phyloP scores from a whole-genome alignment of 495 filamentous ascomycete species.

The Cercophora sp. region DNA sequence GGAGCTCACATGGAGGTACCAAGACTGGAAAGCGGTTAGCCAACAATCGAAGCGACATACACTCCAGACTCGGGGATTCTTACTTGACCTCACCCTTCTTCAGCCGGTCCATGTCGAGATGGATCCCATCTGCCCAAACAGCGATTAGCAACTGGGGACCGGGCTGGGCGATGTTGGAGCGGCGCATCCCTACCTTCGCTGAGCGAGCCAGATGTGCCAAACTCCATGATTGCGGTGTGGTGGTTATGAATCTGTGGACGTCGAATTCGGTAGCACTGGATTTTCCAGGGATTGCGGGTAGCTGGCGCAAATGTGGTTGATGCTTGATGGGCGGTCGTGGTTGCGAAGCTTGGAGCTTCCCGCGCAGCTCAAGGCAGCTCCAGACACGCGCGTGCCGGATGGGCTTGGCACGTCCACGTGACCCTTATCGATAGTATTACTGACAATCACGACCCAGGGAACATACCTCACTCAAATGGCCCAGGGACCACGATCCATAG shows the following conservation, averaged over 20 bases:
- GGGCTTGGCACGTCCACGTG: conserved; percentile 23
- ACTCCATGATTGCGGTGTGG: too few relatives aligned
- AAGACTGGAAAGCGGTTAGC: conserved; percentile 52
- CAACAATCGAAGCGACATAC: conserved; percentile 17
- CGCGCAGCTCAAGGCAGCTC: conserved; percentile 48
- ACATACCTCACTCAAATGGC: too few relatives aligned
- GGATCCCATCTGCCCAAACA: conserved; percentile 78
- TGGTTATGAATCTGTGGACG: too few relatives aligned
- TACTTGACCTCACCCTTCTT: conserved; percentile 65
- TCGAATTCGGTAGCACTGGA: too few relatives aligned
- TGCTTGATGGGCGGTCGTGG: conserved; percentile 8
- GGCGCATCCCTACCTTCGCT: conserved; percentile 58
- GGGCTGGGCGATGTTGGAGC: conserved; percentile 9
- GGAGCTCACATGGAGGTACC: conserved; percentile 91
- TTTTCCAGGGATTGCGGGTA: conserved; percentile 1
- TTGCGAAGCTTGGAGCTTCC: conserved; percentile 23
- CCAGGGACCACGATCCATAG: too few relatives aligned
- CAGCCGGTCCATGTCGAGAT: conserved; percentile 90
- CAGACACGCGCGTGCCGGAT: conserved; percentile 33
- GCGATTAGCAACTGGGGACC: conserved; percentile 16
- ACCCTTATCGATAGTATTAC: conserved; percentile 13
- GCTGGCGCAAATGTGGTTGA: conserved; percentile 11
- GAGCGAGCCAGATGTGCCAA: conserved; percentile 63
- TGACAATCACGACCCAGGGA: too few relatives aligned
- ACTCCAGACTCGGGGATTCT: too few relatives aligned